Conservation (phyloP, 2,329 filamentous ascomycete species). For the Bisporella sp. region DNA sequence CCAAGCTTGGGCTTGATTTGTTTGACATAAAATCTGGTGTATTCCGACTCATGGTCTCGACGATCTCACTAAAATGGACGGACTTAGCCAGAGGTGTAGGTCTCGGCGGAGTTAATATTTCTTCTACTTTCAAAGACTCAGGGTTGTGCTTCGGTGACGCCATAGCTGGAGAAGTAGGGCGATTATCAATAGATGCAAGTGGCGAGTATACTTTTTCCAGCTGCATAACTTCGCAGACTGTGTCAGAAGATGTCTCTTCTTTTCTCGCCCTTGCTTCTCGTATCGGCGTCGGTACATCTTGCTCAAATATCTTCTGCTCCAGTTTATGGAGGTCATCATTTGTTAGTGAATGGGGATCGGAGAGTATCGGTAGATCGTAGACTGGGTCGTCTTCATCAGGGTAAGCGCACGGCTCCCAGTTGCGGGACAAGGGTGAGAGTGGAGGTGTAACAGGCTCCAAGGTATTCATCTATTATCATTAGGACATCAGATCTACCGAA, state of each 20-base stretch:
- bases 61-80: conserved; percentile 21
- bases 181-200: conserved; percentile 9
- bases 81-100: conserved; percentile 10
- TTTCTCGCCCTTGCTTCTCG: not conserved
- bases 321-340: conserved; percentile 18
- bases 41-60: conserved; percentile 14
- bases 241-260: not conserved
- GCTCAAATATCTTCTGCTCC: conserved; percentile 22
- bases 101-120: conserved; percentile 20
- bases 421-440: conserved; percentile 17
- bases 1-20: not conserved
- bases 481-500: not conserved
- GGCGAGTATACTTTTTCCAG: conserved; percentile 50
- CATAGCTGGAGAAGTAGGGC: conserved; percentile 1
- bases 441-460: conserved; percentile 25
- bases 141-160: conserved; percentile 7
- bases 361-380: conserved; percentile 18
- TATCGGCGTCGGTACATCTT: conserved; percentile 20
- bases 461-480: conserved; percentile 10
- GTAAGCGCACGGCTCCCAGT: conserved; percentile 10
- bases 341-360: conserved; percentile 18
- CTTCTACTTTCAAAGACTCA: conserved; percentile 24
- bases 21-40: conserved; percentile 2
- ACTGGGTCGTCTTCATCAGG: conserved; percentile 17
- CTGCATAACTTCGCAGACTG: conserved; percentile 37